Base-by-base conservation (phyloP, 1,284 basidiomycete genomes). In the Albatrellus sp. region DNA sequence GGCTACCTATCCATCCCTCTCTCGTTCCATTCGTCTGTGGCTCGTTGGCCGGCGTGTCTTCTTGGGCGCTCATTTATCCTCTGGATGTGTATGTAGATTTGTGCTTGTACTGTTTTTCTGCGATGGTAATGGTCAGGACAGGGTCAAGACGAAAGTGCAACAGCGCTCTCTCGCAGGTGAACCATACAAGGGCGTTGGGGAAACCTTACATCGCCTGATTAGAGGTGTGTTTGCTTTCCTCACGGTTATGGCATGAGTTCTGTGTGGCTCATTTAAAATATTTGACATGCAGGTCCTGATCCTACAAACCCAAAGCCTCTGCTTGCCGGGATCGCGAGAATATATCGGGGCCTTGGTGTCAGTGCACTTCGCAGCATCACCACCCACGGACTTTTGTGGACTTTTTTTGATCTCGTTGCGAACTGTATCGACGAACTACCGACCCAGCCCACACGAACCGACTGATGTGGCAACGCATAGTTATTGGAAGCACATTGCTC, bases 101-200 rank as follows among this genome's bases (percentile, higher is more conserved):
- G 24, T 24, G 24, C 24, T 7, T 32, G 34, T 35, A 42, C 28
- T 19, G 11, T 24, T 12, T 31, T 43, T 24, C 9, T 47, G 11
- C 19, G 17, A 39, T 24, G 42, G 39, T 46, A 9, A 45, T 17
- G 24, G 38, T 33, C 36, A 32, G 37, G 60, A 54, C 54, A 87
- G 90, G 43, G 87, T 94, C 46, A 96, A 96, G 67, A 94, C 91
- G 0, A 91, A 92, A 58, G 73, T 93, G 31, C 90, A 96, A 59
- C 84, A 92, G 56, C 80, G 91, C 44, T 80, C 88, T 11, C 68
- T 96, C 31, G 83, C 89, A 3, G 84, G 84, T 37, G 75, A 82
- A 50, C 70, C 68, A 38, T 73, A 78, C 50, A 75, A 80, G 48
- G 73, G 79, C 35, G 69, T 81, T 13, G 70, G 67, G 57, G 80